A percentile compares a stretch with the other conserved stretches of the same genome.
Conservation (phyloP, 2,329 filamentous ascomycete genomes). For the Lojkania enalia region DNA sequence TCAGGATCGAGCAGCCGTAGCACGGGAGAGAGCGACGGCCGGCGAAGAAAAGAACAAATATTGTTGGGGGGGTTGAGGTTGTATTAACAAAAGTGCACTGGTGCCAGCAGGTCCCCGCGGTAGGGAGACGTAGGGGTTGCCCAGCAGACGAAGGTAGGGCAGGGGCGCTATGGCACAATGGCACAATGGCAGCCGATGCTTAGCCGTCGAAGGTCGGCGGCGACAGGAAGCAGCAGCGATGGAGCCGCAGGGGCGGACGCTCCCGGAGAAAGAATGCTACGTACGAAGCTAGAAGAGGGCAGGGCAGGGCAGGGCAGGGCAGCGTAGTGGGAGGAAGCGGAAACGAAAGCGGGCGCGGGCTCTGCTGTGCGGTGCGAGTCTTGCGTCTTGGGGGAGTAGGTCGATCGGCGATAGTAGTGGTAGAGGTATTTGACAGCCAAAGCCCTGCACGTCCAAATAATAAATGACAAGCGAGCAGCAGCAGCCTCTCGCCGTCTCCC, state of each 20-base stretch:
- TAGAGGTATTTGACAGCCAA: no score
- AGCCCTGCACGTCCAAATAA: no score
- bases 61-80: background rate
- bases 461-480: background rate
- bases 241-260: background rate
- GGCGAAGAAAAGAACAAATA: background rate
- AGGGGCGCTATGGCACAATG: background rate
- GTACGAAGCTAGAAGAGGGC: background rate
- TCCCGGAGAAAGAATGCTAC: background rate
- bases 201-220: background rate
- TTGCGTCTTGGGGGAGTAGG: no score
- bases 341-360: no score
- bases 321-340: no score
- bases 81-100: background rate
- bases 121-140: constrained; percentile 1
- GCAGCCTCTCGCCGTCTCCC: no score
- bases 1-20: constrained; percentile 5
- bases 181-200: background rate
- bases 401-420: no score
- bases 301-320: background rate
- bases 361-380: no score
- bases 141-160: background rate
- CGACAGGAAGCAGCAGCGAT: constrained; percentile 1
- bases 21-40: constrained; percentile 6
- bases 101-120: constrained; percentile 11